A percentile compares a stretch with the other conserved stretches of the same genome.
These are phyloP conservation scores for Suillus variegatus DNA, from an alignment of 768 basidiomycete species.

Conservation along the genomic window DNA sequence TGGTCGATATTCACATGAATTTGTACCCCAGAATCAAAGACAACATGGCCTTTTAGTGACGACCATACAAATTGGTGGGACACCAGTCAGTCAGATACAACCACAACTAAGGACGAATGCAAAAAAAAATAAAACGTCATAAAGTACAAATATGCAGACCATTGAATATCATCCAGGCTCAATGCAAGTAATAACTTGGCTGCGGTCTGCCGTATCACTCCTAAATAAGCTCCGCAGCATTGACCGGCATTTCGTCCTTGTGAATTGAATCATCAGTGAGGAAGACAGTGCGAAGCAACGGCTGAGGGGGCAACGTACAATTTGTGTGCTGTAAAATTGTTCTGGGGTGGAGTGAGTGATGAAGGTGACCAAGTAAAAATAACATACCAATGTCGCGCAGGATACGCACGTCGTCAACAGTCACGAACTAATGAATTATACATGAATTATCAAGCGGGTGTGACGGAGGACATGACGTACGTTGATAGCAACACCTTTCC, in stretches of 20 bases:
- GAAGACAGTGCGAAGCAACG: neutral
- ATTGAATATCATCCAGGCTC: constrained; percentile 8
- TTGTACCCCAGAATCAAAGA: neutral
- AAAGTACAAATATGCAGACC: constrained; percentile 21
- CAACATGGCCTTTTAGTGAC: constrained; percentile 1
- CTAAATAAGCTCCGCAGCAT: constrained; percentile 96
- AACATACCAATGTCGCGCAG: constrained; percentile 91
- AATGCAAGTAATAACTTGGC: neutral
- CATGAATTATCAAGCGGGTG: constrained; percentile 18
- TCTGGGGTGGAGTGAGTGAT: constrained; percentile 45
- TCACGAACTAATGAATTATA: constrained; percentile 66
- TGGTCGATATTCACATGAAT: neutral
- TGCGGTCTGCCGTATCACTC: neutral
- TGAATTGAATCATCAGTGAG: constrained; percentile 24
- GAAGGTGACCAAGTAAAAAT: constrained; percentile 9
- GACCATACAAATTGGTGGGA: too few species aligned
- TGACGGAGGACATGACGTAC: constrained; percentile 46
- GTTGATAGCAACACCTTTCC: constrained; percentile 99
- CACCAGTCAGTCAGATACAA: constrained; percentile 1
- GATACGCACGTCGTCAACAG: constrained; percentile 94
- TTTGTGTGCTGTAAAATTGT: constrained; percentile 96
- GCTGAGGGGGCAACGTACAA: constrained; percentile 49
- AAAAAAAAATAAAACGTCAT: constrained; percentile 14
- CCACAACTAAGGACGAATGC: neutral
- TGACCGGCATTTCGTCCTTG: constrained; percentile 98